Evolutionary conservation across 106 monocot genomes (phyloP).

Genomic region (Iris macrosiphon): DNA sequence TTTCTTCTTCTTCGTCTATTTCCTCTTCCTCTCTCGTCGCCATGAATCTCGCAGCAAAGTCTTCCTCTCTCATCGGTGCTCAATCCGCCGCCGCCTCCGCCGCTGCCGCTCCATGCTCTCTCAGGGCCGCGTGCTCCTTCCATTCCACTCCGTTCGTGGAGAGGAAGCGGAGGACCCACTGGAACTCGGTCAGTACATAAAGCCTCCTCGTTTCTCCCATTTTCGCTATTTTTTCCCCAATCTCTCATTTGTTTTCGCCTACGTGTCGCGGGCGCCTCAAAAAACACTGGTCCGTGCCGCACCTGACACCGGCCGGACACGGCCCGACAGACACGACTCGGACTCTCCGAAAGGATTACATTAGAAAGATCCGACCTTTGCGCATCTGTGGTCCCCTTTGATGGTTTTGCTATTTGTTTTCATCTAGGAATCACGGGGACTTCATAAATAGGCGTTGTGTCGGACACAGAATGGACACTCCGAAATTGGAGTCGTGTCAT

Average conservation of each 20-base stretch:
- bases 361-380: too few species aligned
- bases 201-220: neutral
- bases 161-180: constrained; percentile 28
- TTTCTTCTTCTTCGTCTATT: neutral
- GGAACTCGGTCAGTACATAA: constrained; percentile 21
- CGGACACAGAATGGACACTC: too few species aligned
- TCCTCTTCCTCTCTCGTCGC: too few species aligned
- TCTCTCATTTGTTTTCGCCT: neutral
- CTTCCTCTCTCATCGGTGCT: neutral
- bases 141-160: constrained; percentile 37
- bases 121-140: constrained; percentile 16
- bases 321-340: too few species aligned
- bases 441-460: too few species aligned
- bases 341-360: too few species aligned
- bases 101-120: neutral
- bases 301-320: too few species aligned
- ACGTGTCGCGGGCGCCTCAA: neutral
- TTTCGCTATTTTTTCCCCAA: too few species aligned
- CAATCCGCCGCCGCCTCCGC: neutral
- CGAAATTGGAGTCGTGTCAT: too few species aligned
- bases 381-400: too few species aligned
- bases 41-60: constrained; percentile 3
- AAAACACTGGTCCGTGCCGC: constrained; percentile 1
- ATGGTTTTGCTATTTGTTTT: too few species aligned
- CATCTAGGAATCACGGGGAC: too few species aligned